Conservation (phyloP, 495 filamentous ascomycete species). For the Aspergillus haitiensis region DNA sequence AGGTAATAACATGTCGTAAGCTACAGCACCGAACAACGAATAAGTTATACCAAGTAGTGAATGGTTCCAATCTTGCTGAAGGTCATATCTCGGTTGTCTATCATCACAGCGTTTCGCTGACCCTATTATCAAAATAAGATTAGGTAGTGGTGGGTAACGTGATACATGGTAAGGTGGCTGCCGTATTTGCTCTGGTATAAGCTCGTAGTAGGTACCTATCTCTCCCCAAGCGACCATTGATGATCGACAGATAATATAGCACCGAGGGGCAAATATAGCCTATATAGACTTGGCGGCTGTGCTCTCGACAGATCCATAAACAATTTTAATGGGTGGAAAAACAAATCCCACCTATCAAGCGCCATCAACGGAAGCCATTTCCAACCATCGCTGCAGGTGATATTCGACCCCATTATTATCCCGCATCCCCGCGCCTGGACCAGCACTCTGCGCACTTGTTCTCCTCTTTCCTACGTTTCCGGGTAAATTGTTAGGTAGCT, state of each 20-base stretch:
- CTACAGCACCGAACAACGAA: too few relatives aligned
- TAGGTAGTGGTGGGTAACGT: too few relatives aligned
- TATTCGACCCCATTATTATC: neutral
- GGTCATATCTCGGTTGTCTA: too few relatives aligned
- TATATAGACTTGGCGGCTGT: neutral
- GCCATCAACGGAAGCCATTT: neutral
- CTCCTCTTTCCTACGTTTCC: constrained; percentile 1
- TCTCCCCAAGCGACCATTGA: neutral
- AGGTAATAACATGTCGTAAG: too few relatives aligned
- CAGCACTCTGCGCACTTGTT: neutral
- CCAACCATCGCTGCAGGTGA: neutral
- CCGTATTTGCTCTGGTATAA: too few relatives aligned
- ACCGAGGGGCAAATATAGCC: constrained; percentile 1
- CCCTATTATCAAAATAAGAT: too few relatives aligned
- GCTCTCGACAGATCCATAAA: neutral
- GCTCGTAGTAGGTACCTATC: neutral
- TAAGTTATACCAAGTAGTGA: too few relatives aligned
- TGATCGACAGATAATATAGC: neutral
- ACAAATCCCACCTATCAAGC: constrained; percentile 8
- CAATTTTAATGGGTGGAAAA: constrained; percentile 12
- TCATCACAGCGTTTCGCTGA: too few relatives aligned
- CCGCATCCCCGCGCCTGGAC: neutral
- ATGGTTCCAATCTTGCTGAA: too few relatives aligned
- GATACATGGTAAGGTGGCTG: too few relatives aligned
- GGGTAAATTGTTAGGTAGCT: constrained; percentile 8